A percentile compares a stretch with the other conserved stretches of the same genome.
phyloP scores from a whole-genome alignment of 495 filamentous ascomycete genomes.

The Lophium mytilinum region DNA sequence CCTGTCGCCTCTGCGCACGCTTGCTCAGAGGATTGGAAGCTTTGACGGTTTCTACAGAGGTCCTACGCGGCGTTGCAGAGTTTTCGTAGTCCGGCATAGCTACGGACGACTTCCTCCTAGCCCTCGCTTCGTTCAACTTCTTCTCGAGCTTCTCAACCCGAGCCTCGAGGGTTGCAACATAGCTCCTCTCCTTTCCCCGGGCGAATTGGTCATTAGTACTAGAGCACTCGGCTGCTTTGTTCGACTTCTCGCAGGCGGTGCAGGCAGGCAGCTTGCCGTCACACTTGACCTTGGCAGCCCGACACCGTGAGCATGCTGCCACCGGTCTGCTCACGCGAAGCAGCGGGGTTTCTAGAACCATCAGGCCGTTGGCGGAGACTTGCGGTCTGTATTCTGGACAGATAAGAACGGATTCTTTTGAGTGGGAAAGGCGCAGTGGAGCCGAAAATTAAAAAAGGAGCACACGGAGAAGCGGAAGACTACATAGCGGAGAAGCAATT shows the following conservation, averaged over 20 bases:
- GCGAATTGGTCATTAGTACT: constrained; percentile 91
- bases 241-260: constrained; percentile 81
- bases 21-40: constrained; percentile 16
- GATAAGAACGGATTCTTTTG: constrained; percentile 4
- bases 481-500: no score
- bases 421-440: background rate
- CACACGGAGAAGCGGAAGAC: background rate
- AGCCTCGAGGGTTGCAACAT: constrained; percentile 84
- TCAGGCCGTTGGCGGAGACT: constrained; percentile 18
- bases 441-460: background rate
- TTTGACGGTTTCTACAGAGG: constrained; percentile 22
- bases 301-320: constrained; percentile 86
- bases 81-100: constrained; percentile 29
- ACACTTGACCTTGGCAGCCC: constrained; percentile 89
- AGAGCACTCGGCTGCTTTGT: constrained; percentile 75
- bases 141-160: constrained; percentile 79
- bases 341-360: constrained; percentile 60
- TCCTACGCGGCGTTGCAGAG: constrained; percentile 23
- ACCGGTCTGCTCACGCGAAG: constrained; percentile 86
- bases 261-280: constrained; percentile 92
- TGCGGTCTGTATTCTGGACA: background rate
- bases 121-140: constrained; percentile 53
- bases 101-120: constrained; percentile 45
- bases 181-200: constrained; percentile 87
- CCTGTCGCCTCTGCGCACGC: constrained; percentile 29